Conservation (phyloP, 352 stramenopile species). For the Phytopythium ostracodes region DNA sequence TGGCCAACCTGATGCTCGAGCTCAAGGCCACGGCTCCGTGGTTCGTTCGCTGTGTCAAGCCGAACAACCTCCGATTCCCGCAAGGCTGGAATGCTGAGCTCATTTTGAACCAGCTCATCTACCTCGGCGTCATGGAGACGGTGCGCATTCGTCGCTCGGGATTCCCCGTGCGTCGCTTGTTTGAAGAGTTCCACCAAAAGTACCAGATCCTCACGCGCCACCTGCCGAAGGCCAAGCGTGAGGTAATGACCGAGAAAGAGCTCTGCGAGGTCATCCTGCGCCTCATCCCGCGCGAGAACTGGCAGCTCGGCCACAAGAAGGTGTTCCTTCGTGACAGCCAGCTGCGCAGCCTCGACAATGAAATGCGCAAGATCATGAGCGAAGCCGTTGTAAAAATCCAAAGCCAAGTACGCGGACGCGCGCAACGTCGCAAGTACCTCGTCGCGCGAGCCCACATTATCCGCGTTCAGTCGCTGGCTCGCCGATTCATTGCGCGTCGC, state of each 20-base stretch:
- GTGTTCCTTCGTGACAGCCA: slow-evolving; percentile 86
- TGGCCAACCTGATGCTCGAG: slow-evolving; percentile 85
- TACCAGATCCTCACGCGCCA: slow-evolving; percentile 85
- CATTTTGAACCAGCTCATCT: slow-evolving; percentile 88
- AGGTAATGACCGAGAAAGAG: slow-evolving; percentile 62
- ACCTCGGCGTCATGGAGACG: slow-evolving; percentile 89
- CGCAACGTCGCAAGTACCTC: slow-evolving; percentile 69
- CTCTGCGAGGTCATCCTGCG: slow-evolving; percentile 82
- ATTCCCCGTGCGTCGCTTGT: slow-evolving; percentile 83
- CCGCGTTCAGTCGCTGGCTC: slow-evolving; percentile 55
- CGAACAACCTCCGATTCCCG: slow-evolving; percentile 87
- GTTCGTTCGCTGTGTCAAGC: slow-evolving; percentile 92
- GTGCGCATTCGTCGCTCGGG: slow-evolving; percentile 86
- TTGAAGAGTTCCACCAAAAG: slow-evolving; percentile 84
- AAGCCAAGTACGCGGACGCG: slow-evolving; percentile 62
- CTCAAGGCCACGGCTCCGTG: slow-evolving; percentile 77
- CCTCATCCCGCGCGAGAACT: slow-evolving; percentile 79
- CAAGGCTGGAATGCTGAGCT: slow-evolving; percentile 84
- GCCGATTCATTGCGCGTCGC: slow-evolving; percentile 62
- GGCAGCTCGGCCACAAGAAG: slow-evolving; percentile 87
- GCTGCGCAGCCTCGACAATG: slow-evolving; percentile 77
- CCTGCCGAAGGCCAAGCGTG: slow-evolving; percentile 48
- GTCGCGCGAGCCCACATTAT: slow-evolving; percentile 56
- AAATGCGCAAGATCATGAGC: slow-evolving; percentile 83
- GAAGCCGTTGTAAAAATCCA: slow-evolving; percentile 75